Evolutionary conservation across 2,329 filamentous ascomycete genomes (phyloP).

Genomic region (Phialocephala sp.): DNA sequence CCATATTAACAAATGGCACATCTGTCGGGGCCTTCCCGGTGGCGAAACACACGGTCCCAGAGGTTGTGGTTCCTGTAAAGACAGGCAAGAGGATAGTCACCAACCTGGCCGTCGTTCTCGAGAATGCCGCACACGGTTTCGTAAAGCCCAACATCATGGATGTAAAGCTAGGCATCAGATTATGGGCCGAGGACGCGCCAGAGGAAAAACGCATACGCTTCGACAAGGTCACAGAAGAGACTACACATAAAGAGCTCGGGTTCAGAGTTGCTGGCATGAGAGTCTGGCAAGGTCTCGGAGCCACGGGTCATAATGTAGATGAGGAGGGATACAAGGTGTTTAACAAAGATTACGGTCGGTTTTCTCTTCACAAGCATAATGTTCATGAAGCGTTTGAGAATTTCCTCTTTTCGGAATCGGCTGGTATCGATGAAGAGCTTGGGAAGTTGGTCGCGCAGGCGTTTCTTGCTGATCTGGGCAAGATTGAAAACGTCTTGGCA

Average conservation of each 20-base stretch:
- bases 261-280: conserved; percentile 72
- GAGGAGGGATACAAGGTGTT: conserved; percentile 63
- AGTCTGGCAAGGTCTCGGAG: conserved; percentile 62
- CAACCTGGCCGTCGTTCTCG: conserved; percentile 79
- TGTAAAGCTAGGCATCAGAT: conserved; percentile 82
- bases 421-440: conserved; percentile 64
- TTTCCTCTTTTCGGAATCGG: conserved; percentile 63
- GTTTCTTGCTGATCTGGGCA: conserved; percentile 59
- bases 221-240: conserved; percentile 61
- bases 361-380: conserved; percentile 58
- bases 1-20: conserved; percentile 6
- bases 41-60: conserved; percentile 38
- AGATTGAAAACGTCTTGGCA: conserved; percentile 59
- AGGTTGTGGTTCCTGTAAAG: conserved; percentile 33
- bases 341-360: conserved; percentile 66
- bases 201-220: conserved; percentile 64
- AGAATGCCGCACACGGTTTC: conserved; percentile 84
- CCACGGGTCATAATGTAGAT: conserved; percentile 58
- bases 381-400: conserved; percentile 58
- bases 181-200: conserved; percentile 81
- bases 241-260: conserved; percentile 64
- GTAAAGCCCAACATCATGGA: conserved; percentile 88
- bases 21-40: conserved; percentile 25
- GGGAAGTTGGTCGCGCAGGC: conserved; percentile 59
- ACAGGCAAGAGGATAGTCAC: conserved; percentile 65